Conservation (phyloP, 169 alveolate genomes). For the Cryptosporidium tyzzeri region DNA sequence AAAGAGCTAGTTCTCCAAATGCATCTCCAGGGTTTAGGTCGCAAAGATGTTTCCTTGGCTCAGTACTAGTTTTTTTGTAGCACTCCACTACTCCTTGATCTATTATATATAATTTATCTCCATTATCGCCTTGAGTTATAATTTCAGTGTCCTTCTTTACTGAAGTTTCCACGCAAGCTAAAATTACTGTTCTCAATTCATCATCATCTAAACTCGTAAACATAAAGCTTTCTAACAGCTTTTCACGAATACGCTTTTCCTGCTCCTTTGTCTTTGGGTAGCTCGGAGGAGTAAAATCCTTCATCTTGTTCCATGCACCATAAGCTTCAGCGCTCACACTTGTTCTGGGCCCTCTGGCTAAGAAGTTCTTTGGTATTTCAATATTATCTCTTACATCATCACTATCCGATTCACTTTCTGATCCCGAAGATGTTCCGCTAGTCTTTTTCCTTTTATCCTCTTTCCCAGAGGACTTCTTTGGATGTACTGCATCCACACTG, state of each 20-base stretch:
- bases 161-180: conserved; percentile 91
- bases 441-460: conserved; percentile 25
- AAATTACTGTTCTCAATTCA: conserved; percentile 86
- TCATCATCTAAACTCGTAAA: conserved; percentile 87
- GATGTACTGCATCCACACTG: conserved; percentile 14
- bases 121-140: conserved; percentile 96
- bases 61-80: conserved; percentile 83
- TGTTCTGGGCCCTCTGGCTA: conserved; percentile 79
- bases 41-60: conserved; percentile 84
- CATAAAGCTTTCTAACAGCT: conserved; percentile 85
- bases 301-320: conserved; percentile 92
- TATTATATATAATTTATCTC: conserved; percentile 92
- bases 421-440: conserved; percentile 34
- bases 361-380: conserved; percentile 53
- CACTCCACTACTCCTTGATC: conserved; percentile 93
- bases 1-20: conserved; percentile 96
- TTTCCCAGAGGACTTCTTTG: neutral
- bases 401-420: conserved; percentile 69
- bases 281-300: conserved; percentile 89
- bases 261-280: conserved; percentile 88
- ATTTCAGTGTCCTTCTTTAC: conserved; percentile 84
- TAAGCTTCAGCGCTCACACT: conserved; percentile 94
- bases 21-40: conserved; percentile 91
- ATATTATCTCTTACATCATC: conserved; percentile 55
- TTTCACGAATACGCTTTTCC: conserved; percentile 83